Evolutionary conservation across 495 filamentous ascomycete species (phyloP).

Genomic region (Xylaria castorea): DNA sequence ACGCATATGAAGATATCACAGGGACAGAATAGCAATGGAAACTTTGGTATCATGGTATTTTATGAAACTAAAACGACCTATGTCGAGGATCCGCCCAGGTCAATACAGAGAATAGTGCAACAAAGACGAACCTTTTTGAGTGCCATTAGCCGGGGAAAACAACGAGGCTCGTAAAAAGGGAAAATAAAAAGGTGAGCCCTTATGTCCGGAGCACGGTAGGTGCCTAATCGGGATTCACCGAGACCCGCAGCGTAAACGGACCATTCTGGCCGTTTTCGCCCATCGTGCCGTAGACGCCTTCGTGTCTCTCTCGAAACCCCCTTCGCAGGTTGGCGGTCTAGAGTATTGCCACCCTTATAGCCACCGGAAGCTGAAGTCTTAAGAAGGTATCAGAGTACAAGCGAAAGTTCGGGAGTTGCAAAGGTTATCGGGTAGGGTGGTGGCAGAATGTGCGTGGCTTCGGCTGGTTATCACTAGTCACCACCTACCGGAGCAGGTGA

Average conservation of each 20-base stretch:
- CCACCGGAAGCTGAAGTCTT: constrained; percentile 39
- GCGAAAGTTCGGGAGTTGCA: constrained; percentile 34
- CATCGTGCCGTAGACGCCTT: constrained; percentile 26
- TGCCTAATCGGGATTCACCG: constrained; percentile 16
- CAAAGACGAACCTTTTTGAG: constrained; percentile 31
- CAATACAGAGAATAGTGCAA: constrained; percentile 34
- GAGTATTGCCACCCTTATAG: constrained; percentile 36
- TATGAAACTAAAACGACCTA: constrained; percentile 35
- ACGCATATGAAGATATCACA: background rate
- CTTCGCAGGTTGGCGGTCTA: constrained; percentile 38
- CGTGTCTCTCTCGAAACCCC: constrained; percentile 32
- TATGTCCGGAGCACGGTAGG: constrained; percentile 10
- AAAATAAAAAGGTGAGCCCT: constrained; percentile 25
- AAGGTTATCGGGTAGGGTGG: constrained; percentile 42
- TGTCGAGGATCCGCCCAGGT: constrained; percentile 31
- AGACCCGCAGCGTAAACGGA: constrained; percentile 19
- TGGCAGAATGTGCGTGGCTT: constrained; percentile 28
- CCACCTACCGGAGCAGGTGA: constrained; percentile 60
- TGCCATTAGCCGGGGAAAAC: constrained; percentile 29
- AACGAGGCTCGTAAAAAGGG: constrained; percentile 17
- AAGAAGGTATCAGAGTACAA: constrained; percentile 37
- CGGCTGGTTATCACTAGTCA: constrained; percentile 43
- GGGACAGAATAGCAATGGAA: background rate
- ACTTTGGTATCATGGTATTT: constrained; percentile 32
- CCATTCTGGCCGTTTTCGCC: constrained; percentile 20